These are phyloP conservation scores for Astragalus membranaceus DNA, from an alignment of 306 rosid species.

Conservation along the genomic window DNA sequence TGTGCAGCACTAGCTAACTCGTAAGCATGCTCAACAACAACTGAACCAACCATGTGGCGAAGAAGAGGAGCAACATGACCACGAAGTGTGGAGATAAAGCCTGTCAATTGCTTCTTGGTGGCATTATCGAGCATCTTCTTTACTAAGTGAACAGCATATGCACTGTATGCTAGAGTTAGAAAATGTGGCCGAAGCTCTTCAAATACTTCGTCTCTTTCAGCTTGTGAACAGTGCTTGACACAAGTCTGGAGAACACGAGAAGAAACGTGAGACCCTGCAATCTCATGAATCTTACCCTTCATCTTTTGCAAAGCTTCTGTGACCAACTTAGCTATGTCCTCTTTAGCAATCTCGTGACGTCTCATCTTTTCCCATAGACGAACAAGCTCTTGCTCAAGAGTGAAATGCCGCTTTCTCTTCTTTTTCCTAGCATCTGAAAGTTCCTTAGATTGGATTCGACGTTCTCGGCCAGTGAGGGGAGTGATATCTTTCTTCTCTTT, in stretches of 20 bases:
- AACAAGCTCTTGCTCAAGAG: slow-evolving; percentile 83
- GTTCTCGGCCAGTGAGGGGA: slow-evolving; percentile 56
- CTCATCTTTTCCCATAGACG: slow-evolving; percentile 95
- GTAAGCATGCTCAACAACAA: slow-evolving; percentile 84
- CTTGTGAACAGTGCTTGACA: slow-evolving; percentile 80
- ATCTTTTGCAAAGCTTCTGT: slow-evolving; percentile 76
- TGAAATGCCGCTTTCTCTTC: slow-evolving; percentile 74
- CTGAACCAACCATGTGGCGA: slow-evolving; percentile 92
- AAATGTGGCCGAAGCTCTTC: slow-evolving; percentile 87
- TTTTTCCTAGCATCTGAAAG: slow-evolving; percentile 80
- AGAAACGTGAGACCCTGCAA: slow-evolving; percentile 81
- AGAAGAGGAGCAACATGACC: slow-evolving; percentile 94
- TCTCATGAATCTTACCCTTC: slow-evolving; percentile 96
- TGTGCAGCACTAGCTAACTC: slow-evolving; percentile 68
- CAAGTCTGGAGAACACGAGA: slow-evolving; percentile 98
- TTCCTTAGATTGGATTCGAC: slow-evolving; percentile 73
- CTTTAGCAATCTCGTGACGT: slow-evolving; percentile 62
- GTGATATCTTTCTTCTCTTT: slow-evolving; percentile 27
- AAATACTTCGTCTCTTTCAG: slow-evolving; percentile 66
- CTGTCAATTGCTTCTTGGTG: slow-evolving; percentile 73
- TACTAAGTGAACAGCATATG: slow-evolving; percentile 83
- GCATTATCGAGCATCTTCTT: slow-evolving; percentile 87
- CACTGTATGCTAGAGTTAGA: slow-evolving; percentile 61
- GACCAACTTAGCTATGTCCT: slow-evolving; percentile 75
- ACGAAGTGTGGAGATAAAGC: slow-evolving; percentile 63